Evolutionary conservation across 768 basidiomycete genomes (phyloP), one percentile per base, ranked within the genome.

Genomic region (Lentinula edodes): DNA sequence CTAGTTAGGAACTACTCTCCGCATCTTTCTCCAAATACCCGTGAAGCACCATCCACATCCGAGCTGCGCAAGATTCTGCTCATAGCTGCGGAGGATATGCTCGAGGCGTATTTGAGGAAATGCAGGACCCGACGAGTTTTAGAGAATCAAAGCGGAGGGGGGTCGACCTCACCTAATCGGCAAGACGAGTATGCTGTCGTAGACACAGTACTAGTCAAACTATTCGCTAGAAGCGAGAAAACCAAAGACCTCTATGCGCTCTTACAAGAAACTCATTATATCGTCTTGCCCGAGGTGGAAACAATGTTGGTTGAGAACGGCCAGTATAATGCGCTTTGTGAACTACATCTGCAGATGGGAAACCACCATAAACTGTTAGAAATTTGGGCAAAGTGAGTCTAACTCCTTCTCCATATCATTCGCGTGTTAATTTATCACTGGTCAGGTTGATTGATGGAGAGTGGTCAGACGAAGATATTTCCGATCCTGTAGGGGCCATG

Each of bases 1-100:
- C 78, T 95, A 90, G 91, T 93, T 80, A 83, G 84, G 80, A 94
- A 95, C 70, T 95, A 95, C 72, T 91, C 90, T 48, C 93, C 94
- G 15, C 89, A 95, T 75, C 82, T 96, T 66, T 73, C 84, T 28
- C 90, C 86, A 18, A 79, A 85, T 67, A 86, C 88, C 3, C 82
- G 80, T 32, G 76, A 80, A 20, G 87, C 92, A 6, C 86, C 88
- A 13, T 81, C 89, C 3, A 86, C 92, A 2, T 80, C 82, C 18
- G 89, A 89, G 67, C 78, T 95, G 61, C 77, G 83, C 52, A 81
- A 79, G 61, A 82, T 88, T 45, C 74, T 96, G 51, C 75, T 78
- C 34, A 76, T 76, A 58, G 83, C 88, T 15, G 91, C 94, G 5
- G 75, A 76, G 48, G 85, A 90, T 43, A 95, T 94, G 91, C 75